Base-by-base conservation (phyloP, 2,329 filamentous ascomycete species). In the Diplodia corticola region DNA sequence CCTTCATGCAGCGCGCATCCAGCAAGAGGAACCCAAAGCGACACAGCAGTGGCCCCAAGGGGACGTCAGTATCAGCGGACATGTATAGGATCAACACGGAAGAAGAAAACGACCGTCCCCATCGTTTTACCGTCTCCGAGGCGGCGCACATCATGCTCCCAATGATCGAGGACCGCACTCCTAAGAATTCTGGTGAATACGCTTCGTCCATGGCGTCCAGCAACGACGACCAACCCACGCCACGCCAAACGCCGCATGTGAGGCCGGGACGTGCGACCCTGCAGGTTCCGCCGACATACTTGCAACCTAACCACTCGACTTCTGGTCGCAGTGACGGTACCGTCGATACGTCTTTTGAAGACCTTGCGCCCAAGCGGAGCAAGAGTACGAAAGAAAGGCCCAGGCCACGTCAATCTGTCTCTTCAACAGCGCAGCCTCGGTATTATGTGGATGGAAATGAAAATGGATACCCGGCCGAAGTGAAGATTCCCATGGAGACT, bases 401-500 rank as follows among this genome's bases (percentile, higher is more conserved):
- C 2, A 69, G 72, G 1, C 59, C 75, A n/a, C 75, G 73, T 63
- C 37, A 30, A 30, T 60, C 55, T 40, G 67, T 65, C 17, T 70
- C 74, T 20, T 74, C 75, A 1, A 76, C 74, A 0, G 76, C 76
- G 68, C 70, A 77, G 10, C 3, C 26, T 6, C 44, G 59, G 71
- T 71, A 75, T 9, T 71, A 76, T 30, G 68, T 75, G 57, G 75
- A 73, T 28, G 73, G 75, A 66, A 75, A 74, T 4, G 48, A 17
- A 50, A 26, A 50, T 17, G 35, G 22, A 57, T 40, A 44, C 3
- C 28, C 13, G 22, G 40, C 10, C 28, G 54, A 37, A 57, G 37
- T 37, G 15, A 37, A 53, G 75, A 73, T 64, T 70, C 68, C 50
- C 74, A 74, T 55, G 71, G 73, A 48, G 71, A 73, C 22, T 70